Conservation (phyloP, 2,329 filamentous ascomycete species). For the Fusarium humuli region DNA sequence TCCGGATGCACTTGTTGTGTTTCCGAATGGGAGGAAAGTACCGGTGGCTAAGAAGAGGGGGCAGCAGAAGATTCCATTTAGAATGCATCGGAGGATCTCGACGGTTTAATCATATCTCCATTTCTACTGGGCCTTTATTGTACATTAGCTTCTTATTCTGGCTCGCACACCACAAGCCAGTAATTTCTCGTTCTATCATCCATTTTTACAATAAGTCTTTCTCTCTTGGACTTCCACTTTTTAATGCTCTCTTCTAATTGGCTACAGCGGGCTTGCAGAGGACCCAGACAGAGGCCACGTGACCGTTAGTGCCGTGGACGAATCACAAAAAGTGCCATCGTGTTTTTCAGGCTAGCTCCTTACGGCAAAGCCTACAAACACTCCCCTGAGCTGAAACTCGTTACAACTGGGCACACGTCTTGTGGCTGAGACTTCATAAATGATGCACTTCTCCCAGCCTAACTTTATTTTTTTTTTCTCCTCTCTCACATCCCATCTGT, state of each 20-base stretch:
- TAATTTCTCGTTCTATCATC: neutral
- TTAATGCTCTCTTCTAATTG: neutral
- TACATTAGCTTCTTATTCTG: neutral
- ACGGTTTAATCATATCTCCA: neutral
- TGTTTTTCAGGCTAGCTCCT: neutral
- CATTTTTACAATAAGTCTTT: neutral
- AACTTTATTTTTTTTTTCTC: neutral
- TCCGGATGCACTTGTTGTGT: constrained; percentile 15
- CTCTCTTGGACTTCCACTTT: neutral
- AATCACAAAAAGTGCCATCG: neutral
- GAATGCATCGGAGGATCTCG: neutral
- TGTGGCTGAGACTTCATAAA: neutral
- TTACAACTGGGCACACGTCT: neutral
- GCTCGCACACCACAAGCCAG: fast-evolving
- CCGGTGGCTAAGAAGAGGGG: neutral
- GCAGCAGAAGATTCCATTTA: neutral
- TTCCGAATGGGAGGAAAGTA: neutral
- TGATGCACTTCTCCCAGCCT: neutral
- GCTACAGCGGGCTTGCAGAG: neutral
- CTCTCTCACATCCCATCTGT: neutral
- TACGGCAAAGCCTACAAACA: neutral
- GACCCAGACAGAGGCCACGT: no score
- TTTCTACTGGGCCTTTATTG: fast-evolving
- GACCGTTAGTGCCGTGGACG: no score
- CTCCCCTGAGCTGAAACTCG: neutral